Percentiles rank a stretch among this genome's conserved stretches.
These are phyloP conservation scores for Diaporthe humulicola DNA, from an alignment of 2,329 filamentous ascomycete species.

Conservation along the genomic window DNA sequence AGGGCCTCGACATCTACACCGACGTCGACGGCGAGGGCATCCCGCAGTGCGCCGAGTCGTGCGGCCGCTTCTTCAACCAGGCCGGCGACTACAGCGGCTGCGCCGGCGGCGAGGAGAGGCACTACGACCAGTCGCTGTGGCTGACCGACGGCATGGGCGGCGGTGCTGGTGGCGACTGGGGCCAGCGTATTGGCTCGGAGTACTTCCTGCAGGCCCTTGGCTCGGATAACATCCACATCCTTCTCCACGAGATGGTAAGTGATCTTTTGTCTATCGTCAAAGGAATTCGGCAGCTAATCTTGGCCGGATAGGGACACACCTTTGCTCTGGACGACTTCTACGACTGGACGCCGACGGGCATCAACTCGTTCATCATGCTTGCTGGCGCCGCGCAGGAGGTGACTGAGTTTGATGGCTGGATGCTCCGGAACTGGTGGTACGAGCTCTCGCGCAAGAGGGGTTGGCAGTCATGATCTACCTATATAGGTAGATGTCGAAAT, in stretches of 20 bases:
- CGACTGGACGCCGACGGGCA: background rate
- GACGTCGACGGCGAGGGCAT: conserved; percentile 54
- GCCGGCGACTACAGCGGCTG: conserved; percentile 56
- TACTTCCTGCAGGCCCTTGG: conserved; percentile 4
- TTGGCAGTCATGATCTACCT: background rate
- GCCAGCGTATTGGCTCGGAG: conserved; percentile 51
- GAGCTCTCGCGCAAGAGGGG: conserved; percentile 3
- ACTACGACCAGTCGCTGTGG: conserved; percentile 62
- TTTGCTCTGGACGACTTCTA: conserved; percentile 13
- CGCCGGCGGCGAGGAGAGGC: conserved; percentile 52
- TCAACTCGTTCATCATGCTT: conserved; percentile 49
- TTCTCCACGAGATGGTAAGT: conserved; percentile 13
- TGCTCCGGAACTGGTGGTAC: conserved; percentile 61
- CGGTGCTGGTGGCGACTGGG: conserved; percentile 62
- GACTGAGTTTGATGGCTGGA: conserved; percentile 64
- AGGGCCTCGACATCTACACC: conserved; percentile 57
- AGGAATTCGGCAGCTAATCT: background rate
- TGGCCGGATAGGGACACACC: background rate
- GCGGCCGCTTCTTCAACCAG: conserved; percentile 61
- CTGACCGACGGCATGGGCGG: conserved; percentile 60
- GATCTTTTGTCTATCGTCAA: background rate
- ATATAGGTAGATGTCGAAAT: no score
- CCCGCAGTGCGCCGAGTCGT: conserved; percentile 56
- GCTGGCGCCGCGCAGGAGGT: conserved; percentile 56
- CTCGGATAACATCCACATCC: background rate